phyloP scores from a whole-genome alignment of 352 stramenopile species.

The Phytophthora palmivora region DNA sequence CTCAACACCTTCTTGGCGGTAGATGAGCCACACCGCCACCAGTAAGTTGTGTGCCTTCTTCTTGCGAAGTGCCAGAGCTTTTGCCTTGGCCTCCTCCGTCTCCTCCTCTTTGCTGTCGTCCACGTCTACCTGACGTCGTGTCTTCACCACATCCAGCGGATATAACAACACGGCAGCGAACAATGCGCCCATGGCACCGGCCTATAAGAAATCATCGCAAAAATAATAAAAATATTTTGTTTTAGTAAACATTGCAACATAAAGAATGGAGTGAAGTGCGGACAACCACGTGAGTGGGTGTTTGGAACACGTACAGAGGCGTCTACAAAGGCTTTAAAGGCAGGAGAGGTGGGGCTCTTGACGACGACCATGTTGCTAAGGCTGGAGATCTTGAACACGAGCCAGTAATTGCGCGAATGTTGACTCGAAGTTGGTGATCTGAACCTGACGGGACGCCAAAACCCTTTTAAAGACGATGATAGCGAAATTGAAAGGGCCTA shows the following conservation, averaged over 20 bases:
- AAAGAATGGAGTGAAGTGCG: not conserved
- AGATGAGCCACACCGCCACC: conserved; percentile 69
- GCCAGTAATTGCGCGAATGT: conserved; percentile 35
- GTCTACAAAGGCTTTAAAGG: conserved; percentile 83
- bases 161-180: conserved; percentile 80
- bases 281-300: not conserved
- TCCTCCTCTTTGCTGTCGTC: conserved; percentile 38
- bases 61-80: conserved; percentile 36
- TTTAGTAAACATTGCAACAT: conserved; percentile 14
- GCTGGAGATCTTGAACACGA: conserved; percentile 25
- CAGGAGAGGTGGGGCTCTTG: conserved; percentile 42
- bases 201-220: conserved; percentile 34
- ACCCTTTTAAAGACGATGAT: not conserved
- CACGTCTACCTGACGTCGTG: conserved; percentile 66
- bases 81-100: conserved; percentile 28
- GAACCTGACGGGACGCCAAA: not conserved
- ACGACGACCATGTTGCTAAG: conserved; percentile 30
- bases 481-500: not conserved
- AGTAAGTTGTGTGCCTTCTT: conserved; percentile 61
- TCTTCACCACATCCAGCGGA: conserved; percentile 83
- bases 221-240: conserved; percentile 11
- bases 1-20: conserved; percentile 63
- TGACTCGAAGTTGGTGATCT: conserved; percentile 27
- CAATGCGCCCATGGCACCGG: conserved; percentile 78
- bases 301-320: conserved; percentile 56